phyloP scores from a whole-genome alignment of 331 rosid species.

The Erythrophleum ivorense region DNA sequence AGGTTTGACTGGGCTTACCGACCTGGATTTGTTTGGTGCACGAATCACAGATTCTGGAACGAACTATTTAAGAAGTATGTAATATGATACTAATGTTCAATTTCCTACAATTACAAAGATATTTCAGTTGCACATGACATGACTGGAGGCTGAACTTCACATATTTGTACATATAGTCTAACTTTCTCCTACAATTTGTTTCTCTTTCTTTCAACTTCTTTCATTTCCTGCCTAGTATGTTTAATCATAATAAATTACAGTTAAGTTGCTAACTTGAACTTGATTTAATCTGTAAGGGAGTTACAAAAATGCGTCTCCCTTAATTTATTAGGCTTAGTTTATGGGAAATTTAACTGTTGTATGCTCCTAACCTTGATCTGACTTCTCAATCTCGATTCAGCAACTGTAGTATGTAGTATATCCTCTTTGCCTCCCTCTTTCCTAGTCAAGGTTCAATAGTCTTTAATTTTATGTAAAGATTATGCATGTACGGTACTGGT shows the following conservation, averaged over 20 bases:
- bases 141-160: neutral
- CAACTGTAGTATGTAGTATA: neutral
- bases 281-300: neutral
- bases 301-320: neutral
- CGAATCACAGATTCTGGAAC: conserved; percentile 90
- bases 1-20: conserved; percentile 89
- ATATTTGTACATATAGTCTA: neutral
- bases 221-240: neutral
- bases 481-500: neutral
- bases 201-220: neutral
- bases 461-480: neutral
- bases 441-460: neutral
- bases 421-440: neutral
- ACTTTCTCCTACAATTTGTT: neutral
- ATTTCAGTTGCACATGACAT: neutral
- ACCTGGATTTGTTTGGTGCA: conserved; percentile 94
- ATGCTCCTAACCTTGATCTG: neutral
- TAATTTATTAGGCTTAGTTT: neutral
- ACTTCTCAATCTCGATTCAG: neutral
- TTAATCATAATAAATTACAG: neutral
- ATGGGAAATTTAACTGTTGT: neutral
- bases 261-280: neutral
- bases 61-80: conserved; percentile 72
- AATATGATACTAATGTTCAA: conserved; percentile 19
- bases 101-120: conserved; percentile 2